Base-by-base conservation (phyloP, 2,329 filamentous ascomycete genomes). In the Penicillium italicum region DNA sequence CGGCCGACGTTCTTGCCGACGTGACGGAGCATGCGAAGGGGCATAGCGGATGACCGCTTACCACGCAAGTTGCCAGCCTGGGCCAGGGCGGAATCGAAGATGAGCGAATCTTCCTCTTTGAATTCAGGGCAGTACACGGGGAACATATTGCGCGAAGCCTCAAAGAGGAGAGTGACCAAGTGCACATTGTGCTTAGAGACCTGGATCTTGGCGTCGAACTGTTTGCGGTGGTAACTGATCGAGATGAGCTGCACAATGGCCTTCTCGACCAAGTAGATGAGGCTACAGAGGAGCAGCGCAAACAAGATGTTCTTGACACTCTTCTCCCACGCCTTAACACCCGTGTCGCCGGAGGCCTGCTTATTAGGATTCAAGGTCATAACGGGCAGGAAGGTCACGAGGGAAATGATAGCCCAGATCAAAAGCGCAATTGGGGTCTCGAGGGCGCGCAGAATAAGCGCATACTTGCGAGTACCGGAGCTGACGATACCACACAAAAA, bases 71-170 rank as follows among this genome's bases (percentile, higher is more conserved):
- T 84, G 58, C 80, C 82, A 16, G 80, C 77, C 18, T 90, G 78
- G 61, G 85, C 81, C 43, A 90, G 77, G 67, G 91, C 84, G 57
- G 86, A 89, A 74, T 96, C 91, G 68, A 89, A 90, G 70, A 99
- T 97, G 66, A 91, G 80, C 69, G 92, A 89, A 73, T 99, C 94
- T 71, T 97, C 94, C 24, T 97, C 90, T 18, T 83, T 80, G 66
- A 99, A 97, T 66, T 97, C 93, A 24, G 80, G 81, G 75, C 91
- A 96, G 76, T 96, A 96, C 75, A 91, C 88, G 26, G 94, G 94
- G 69, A 97, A 99, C 48, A 97, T 80, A 5, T 85, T 82, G 50
- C 91, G 84, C 3, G 93, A 97, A 20, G 92, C 91, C 62, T 97
- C 92, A 72, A 95, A 97, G 53, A 99, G 85, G 30, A 94, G 77